A percentile compares a stretch with the other conserved stretches of the same genome.
Evolutionary conservation across 2,329 filamentous ascomycete species (phyloP).

Genomic region (Colletotrichum sp.): DNA sequence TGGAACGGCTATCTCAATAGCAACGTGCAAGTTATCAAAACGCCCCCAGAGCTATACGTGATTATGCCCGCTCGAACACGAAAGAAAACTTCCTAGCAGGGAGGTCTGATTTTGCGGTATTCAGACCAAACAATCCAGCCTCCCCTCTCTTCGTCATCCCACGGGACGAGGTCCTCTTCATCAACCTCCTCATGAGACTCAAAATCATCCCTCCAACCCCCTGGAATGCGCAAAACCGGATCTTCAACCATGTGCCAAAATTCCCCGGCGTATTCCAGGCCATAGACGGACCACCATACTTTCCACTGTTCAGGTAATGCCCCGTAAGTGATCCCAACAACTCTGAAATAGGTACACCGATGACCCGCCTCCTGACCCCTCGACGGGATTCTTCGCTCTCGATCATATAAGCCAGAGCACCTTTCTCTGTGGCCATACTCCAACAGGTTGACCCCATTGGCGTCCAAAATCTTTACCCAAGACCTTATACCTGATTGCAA

Average conservation of each 20-base stretch:
- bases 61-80: too few species aligned
- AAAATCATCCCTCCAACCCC: not conserved
- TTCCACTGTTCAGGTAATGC: not conserved
- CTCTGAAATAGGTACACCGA: not conserved
- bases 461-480: not conserved
- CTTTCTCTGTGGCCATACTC: constrained; percentile 26
- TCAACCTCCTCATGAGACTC: accelerated
- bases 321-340: not conserved
- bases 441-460: constrained; percentile 22
- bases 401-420: accelerated
- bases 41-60: too few species aligned
- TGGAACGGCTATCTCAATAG: too few species aligned
- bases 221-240: not conserved
- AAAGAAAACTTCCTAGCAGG: not conserved
- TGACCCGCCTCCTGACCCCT: accelerated
- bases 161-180: too few species aligned
- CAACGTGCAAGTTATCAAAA: too few species aligned
- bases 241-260: not conserved
- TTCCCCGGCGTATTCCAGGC: not conserved
- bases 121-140: not conserved
- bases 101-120: not conserved
- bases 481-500: not conserved
- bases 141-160: not conserved
- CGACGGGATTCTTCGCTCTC: not conserved
- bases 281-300: not conserved